Evolutionary conservation across 2,329 filamentous ascomycete species (phyloP).

Genomic region (Fusarium sp.): DNA sequence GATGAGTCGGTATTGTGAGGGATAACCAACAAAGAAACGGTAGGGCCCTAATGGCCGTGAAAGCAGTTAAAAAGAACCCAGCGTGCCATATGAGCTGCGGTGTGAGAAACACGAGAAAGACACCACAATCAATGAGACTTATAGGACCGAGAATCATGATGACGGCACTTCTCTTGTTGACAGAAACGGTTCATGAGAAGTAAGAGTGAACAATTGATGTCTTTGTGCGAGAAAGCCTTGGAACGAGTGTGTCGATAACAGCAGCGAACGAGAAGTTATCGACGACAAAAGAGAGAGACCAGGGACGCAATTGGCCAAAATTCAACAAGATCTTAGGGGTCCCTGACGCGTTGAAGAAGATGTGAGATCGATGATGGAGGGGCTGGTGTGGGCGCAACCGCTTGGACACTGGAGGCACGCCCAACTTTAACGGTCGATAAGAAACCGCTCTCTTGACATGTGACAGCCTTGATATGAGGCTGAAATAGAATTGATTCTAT

Average conservation of each 20-base stretch:
- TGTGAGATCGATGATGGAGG: conserved; percentile 43
- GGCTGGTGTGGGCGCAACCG: conserved; percentile 24
- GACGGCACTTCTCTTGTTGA: conserved; percentile 16
- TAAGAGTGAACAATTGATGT: conserved; percentile 7
- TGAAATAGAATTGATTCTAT: conserved; percentile 2
- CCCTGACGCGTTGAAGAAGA: conserved; percentile 38
- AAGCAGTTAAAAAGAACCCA: conserved; percentile 71
- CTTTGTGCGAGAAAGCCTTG: neutral
- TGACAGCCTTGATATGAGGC: conserved; percentile 14
- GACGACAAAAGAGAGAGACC: neutral
- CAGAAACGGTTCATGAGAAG: conserved; percentile 25
- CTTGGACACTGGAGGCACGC: conserved; percentile 10
- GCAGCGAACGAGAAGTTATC: neutral
- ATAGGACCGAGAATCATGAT: conserved; percentile 82
- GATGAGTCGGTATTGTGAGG: neutral
- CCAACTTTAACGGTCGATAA: conserved; percentile 14
- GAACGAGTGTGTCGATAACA: conserved; percentile 1
- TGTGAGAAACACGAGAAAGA: conserved; percentile 79
- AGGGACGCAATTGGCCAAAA: conserved; percentile 13
- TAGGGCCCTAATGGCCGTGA: conserved; percentile 72
- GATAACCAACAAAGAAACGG: conserved; percentile 76
- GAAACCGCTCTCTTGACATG: conserved; percentile 23
- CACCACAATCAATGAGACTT: conserved; percentile 81
- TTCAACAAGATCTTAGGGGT: conserved; percentile 13
- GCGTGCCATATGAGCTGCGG: conserved; percentile 80